These are phyloP conservation scores for Plasmopara muralis DNA, from an alignment of 352 stramenopile genomes.

Conservation along the genomic window DNA sequence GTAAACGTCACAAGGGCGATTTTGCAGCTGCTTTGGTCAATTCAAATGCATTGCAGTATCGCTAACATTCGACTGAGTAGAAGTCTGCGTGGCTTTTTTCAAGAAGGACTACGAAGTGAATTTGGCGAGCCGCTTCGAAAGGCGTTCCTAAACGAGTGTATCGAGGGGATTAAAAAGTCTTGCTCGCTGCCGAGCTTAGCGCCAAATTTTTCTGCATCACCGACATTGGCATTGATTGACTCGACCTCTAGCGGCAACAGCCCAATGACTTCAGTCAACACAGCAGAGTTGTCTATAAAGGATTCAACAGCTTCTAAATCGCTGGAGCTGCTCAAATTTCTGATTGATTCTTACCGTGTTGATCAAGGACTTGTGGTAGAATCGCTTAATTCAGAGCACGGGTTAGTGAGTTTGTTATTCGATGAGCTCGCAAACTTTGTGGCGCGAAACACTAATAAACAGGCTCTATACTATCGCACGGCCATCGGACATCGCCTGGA, in stretches of 20 bases:
- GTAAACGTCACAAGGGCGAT: slow-evolving; percentile 56
- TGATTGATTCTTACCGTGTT: slow-evolving; percentile 79
- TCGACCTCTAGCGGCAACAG: slow-evolving; percentile 13
- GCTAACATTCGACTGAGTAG: slow-evolving; percentile 52
- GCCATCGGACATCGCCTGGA: slow-evolving; percentile 79
- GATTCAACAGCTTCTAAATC: slow-evolving; percentile 55
- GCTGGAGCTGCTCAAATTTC: slow-evolving; percentile 77
- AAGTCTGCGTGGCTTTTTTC: slow-evolving; percentile 72
- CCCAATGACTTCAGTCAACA: slow-evolving; percentile 10
- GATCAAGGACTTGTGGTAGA: slow-evolving; percentile 65
- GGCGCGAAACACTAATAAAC: slow-evolving; percentile 41
- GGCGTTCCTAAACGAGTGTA: slow-evolving; percentile 62
- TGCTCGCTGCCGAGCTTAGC: slow-evolving; percentile 32
- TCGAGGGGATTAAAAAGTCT: slow-evolving; percentile 72
- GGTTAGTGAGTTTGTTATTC: slow-evolving; percentile 71
- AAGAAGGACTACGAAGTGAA: slow-evolving; percentile 69
- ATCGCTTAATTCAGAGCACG: slow-evolving; percentile 63
- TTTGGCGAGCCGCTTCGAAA: slow-evolving; percentile 62
- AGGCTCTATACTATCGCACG: slow-evolving; percentile 47
- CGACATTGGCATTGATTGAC: slow-evolving; percentile 12
- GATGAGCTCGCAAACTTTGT: slow-evolving; percentile 82
- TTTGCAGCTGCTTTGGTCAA: slow-evolving; percentile 74
- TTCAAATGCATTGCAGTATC: slow-evolving; percentile 68
- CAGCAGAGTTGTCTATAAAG: slow-evolving; percentile 22
- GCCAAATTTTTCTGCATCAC: slow-evolving; percentile 13